Evolutionary conservation across 208 protist genomes (phyloP).

Genomic region (Leishmania gerbilli): DNA sequence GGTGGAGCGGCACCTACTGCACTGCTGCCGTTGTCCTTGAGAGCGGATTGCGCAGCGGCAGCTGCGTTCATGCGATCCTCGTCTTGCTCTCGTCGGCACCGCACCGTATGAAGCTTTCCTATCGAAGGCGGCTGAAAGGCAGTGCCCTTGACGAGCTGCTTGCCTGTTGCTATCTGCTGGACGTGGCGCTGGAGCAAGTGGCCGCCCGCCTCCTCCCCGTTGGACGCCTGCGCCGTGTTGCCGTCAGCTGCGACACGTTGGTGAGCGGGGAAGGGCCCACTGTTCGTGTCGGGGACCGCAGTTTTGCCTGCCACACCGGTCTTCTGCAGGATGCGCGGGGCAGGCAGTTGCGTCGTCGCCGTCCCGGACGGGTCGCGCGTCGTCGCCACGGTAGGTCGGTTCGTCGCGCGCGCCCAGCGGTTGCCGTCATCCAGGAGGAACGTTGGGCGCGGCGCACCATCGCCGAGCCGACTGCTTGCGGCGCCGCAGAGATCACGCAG

Average conservation of each 20-base stretch:
- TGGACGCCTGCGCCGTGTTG: not conserved
- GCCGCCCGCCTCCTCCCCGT: slow-evolving; percentile 4
- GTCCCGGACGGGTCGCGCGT: slow-evolving; percentile 42
- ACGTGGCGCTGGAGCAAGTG: slow-evolving; percentile 54
- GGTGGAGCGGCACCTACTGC: not conserved
- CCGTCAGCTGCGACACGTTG: slow-evolving; percentile 2
- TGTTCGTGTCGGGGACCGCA: not conserved
- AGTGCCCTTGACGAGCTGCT: slow-evolving; percentile 30
- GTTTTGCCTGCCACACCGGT: not conserved
- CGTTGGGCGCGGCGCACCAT: slow-evolving; percentile 18
- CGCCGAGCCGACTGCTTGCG: not conserved
- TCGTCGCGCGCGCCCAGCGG: slow-evolving; percentile 45
- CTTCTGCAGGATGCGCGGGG: slow-evolving; percentile 18
- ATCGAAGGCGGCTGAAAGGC: slow-evolving; percentile 11
- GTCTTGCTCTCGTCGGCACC: not conserved
- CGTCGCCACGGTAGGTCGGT: slow-evolving; percentile 39
- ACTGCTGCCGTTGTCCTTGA: not conserved
- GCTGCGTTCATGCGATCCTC: not conserved
- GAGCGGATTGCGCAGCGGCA: not conserved
- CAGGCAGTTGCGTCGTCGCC: slow-evolving; percentile 19
- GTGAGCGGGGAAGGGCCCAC: slow-evolving; percentile 29
- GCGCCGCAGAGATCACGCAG: not conserved
- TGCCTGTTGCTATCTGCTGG: slow-evolving; percentile 48
- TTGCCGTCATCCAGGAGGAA: slow-evolving; percentile 46
- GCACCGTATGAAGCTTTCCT: slow-evolving; percentile 5